Evolutionary conservation across 2,329 filamentous ascomycete species (phyloP), one percentile per base, ranked within the genome.

Genomic region (Rutstroemia sp.): DNA sequence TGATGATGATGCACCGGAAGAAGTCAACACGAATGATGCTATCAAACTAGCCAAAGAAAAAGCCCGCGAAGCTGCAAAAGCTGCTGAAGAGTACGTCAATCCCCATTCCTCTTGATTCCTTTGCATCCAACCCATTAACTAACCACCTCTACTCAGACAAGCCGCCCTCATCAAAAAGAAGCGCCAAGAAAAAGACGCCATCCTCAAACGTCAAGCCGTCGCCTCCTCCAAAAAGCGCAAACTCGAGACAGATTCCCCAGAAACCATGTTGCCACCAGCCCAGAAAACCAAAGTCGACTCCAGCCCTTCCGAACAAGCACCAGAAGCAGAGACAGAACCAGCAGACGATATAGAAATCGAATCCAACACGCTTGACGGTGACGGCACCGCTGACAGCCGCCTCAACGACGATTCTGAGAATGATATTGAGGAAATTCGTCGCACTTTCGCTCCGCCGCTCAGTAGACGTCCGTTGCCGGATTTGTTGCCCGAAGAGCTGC

Each of bases 1-100:
- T 47, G 67, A 68, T 23, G 64, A 69, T 50, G 67, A 68, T 57
- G 66, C 66, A 10, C 67, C 67, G 42, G 66, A 69, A 52, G 65
- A 62, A 21, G 60, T 68, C 42, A 63, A 59, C 14, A 60, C 56
- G 8, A 54, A 67, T 48, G 61, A 64, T 27, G 66, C 67, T 30
- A 56, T 57, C 14, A 48, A 65, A 23, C 56, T 50, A 23, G 56
- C 60, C 19, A 61, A 60, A 38, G 53, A 30, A 21, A 63, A 60
- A 46, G 58, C 61, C 44, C 59, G 55, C 10, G 61, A 65, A n/a
- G 60, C 63, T n/a, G 59, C 60, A n/a, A 67, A 61, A 39, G 66
- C 63, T 19, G 55, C 65, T 9, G 63, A 67, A 57, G 58, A 61
- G 67, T 69, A 59, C 53, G 59, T 60, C 14, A 51, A 12, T 5